Evolutionary conservation across 495 filamentous ascomycete genomes (phyloP).

Genomic region (Aspergillus taichungensis): DNA sequence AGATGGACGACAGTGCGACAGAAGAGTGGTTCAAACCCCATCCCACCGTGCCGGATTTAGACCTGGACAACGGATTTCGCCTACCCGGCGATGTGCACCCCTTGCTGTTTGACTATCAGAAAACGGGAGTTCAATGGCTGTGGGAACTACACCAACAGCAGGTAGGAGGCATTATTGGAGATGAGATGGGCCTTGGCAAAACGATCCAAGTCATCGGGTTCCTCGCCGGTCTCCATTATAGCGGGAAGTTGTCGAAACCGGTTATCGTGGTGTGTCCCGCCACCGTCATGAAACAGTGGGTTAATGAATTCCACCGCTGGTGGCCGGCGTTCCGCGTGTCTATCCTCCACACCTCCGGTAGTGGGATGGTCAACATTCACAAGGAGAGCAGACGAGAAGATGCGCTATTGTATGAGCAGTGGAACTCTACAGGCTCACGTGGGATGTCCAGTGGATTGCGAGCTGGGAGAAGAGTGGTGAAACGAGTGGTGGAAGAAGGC

Average conservation of each 20-base stretch:
- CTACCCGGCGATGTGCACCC: constrained; percentile 88
- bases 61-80: constrained; percentile 63
- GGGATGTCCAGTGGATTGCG: constrained; percentile 45
- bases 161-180: constrained; percentile 89
- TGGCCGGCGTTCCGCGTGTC: constrained; percentile 93
- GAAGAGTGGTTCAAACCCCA: constrained; percentile 82
- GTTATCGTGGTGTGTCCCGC: constrained; percentile 86
- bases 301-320: constrained; percentile 96
- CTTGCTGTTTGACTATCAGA: constrained; percentile 89
- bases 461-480: constrained; percentile 66
- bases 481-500: constrained; percentile 74
- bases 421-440: constrained; percentile 20
- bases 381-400: constrained; percentile 66
- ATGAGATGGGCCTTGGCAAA: constrained; percentile 98
- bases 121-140: constrained; percentile 93
- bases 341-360: constrained; percentile 89
- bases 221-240: constrained; percentile 83
- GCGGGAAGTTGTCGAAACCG: constrained; percentile 71
- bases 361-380: constrained; percentile 81
- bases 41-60: constrained; percentile 64
- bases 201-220: constrained; percentile 93
- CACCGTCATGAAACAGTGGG: constrained; percentile 93
- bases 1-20: constrained; percentile 18
- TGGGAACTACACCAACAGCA: constrained; percentile 82
- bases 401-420: constrained; percentile 37